Evolutionary conservation across 2,329 filamentous ascomycete species (phyloP), one percentile per base, ranked within the genome.

Genomic region (Fonsecaea pugnacius): DNA sequence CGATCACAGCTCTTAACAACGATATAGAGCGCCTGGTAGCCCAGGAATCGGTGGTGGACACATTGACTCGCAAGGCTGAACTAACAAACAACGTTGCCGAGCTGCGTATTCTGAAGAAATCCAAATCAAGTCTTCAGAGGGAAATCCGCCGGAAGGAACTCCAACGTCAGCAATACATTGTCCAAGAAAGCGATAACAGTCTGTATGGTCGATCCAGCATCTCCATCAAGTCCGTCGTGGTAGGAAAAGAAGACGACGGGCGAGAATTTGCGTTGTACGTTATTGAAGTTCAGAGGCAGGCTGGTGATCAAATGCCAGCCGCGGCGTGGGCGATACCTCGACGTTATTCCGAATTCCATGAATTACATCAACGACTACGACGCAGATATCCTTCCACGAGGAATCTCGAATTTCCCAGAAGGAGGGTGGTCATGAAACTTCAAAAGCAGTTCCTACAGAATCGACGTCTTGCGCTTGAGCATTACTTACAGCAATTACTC

Each of bases 131-230:
- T 76, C 80, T 99, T 63, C 91, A 96, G 73, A 85, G 95, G 69
- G 95, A 99, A 76, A 92, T 98, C 60, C 87, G 92, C 62, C 88
- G 93, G 36, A 99, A 98, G 75, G 94, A 98, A 77, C 85, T 99
- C 73, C 95, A 99, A 75, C 86, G 93, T 58, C 95, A 96, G 76
- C 96, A 99, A 75, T 99, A 99, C 72, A 91, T 96, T 52, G 88
- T 98, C 7, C 95, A 99, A 77, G 95, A 99, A 77, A 97, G 92
- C 73, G 96, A 99, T 75, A 99, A 96, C 76, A 96, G 92, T 75
- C 82, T 99, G 27, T 98, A 96, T 73, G 95, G 95, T 2, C 90
- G 94, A 18, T 94, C 95, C 2, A 91, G 88, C 0, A 87, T 98
- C 71, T 90, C 86, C 71, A 97, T 99, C 74, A 95, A 95, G 73